A percentile compares a stretch with the other conserved stretches of the same genome.
These are phyloP conservation scores for Phalaenopsis equestris DNA, from an alignment of 106 monocot genomes.

Conservation along the genomic window DNA sequence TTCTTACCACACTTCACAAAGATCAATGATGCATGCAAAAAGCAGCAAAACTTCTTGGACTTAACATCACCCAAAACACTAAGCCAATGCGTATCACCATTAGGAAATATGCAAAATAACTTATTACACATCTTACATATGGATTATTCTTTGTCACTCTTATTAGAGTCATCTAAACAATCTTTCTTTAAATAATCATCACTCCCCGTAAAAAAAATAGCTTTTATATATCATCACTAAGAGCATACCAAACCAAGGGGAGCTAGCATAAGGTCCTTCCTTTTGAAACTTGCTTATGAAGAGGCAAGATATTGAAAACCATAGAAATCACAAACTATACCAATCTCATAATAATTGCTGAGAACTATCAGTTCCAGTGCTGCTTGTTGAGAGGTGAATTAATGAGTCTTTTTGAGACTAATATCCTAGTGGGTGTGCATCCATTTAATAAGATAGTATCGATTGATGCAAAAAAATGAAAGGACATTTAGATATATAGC, in stretches of 20 bases:
- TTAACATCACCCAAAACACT: too few relatives aligned
- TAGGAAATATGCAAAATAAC: too few relatives aligned
- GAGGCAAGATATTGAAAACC: not conserved
- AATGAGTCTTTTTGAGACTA: not conserved
- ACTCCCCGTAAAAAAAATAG: not conserved
- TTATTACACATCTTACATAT: too few relatives aligned
- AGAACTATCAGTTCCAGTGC: not conserved
- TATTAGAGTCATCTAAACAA: not conserved
- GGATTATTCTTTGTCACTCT: not conserved
- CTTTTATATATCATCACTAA: not conserved
- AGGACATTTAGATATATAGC: not conserved
- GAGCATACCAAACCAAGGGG: not conserved
- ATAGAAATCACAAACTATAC: not conserved
- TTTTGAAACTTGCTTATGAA: not conserved
- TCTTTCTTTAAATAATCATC: not conserved
- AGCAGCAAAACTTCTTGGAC: too few relatives aligned
- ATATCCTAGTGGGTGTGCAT: not conserved
- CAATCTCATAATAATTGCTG: not conserved
- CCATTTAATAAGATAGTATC: not conserved
- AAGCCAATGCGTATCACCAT: too few relatives aligned
- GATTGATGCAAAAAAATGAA: not conserved
- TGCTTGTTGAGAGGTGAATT: not conserved
- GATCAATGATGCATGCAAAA: too few relatives aligned
- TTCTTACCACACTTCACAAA: too few relatives aligned
- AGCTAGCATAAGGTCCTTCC: not conserved